These are phyloP conservation scores for Nissolia schottii DNA, from an alignment of 306 rosid species.

Conservation along the genomic window DNA sequence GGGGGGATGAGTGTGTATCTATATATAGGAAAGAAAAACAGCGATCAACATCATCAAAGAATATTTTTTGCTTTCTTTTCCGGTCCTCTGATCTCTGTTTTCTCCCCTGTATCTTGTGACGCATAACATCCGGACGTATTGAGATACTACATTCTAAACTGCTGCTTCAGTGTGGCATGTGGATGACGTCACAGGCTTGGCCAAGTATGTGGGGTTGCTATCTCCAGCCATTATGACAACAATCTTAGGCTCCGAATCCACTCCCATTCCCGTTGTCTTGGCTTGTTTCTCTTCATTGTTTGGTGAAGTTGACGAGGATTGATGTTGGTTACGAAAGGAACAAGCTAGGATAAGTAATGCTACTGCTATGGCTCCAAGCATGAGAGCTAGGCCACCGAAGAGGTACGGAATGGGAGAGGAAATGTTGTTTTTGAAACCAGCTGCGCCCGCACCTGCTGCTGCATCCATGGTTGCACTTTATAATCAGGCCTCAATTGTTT, in stretches of 20 bases:
- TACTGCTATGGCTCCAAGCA: conserved; percentile 47
- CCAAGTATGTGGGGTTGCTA: conserved; percentile 63
- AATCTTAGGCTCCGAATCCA: conserved; percentile 44
- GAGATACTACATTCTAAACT: not conserved
- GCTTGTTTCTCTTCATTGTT: conserved; percentile 12
- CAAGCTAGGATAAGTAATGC: conserved; percentile 58
- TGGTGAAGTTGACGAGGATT: not conserved
- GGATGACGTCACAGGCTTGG: conserved; percentile 46
- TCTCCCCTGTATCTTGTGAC: not conserved
- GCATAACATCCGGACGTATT: too few species aligned
- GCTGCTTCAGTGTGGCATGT: not conserved
- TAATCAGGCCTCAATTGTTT: conserved; percentile 30
- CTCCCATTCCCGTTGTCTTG: conserved; percentile 9
- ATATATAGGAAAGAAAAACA: too few species aligned
- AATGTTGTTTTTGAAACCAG: conserved; percentile 31
- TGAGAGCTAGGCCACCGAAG: conserved; percentile 52
- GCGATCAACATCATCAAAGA: too few species aligned
- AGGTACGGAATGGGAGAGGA: conserved; percentile 62
- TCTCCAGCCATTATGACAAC: conserved; percentile 94
- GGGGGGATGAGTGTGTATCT: too few species aligned
- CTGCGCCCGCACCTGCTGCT: conserved; percentile 14
- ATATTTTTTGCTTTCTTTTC: too few species aligned
- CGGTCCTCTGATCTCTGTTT: not conserved
- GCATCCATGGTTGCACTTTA: not conserved
- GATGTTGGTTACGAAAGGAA: conserved; percentile 25